Conservation (phyloP, 179 eudicot genomes). For the Gypsophila paniculata region DNA sequence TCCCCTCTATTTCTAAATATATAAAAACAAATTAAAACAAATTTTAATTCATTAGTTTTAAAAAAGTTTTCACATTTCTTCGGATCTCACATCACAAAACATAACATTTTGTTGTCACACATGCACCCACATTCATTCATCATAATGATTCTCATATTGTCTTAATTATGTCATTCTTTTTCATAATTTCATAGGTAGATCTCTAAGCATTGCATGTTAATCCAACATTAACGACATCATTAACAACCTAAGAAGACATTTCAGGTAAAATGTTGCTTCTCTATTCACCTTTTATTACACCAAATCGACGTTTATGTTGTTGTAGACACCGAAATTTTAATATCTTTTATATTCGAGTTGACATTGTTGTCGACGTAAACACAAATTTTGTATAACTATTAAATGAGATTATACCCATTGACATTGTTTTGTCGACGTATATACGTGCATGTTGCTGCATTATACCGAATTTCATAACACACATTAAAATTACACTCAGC, state of each 20-base stretch:
- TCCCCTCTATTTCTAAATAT: conserved; percentile 2
- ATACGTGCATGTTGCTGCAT: conserved; percentile 6
- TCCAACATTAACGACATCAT: conserved; percentile 10
- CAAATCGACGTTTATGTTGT: no score
- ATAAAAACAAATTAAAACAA: neutral
- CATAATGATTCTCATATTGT: neutral
- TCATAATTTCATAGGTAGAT: neutral
- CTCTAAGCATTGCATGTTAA: conserved; percentile 5
- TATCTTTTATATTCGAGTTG: no score
- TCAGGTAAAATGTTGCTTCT: conserved; percentile 17
- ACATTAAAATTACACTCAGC: no score
- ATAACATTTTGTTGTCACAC: neutral
- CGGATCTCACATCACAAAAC: conserved; percentile 21
- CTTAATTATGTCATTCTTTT: neutral
- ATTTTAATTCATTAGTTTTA: neutral
- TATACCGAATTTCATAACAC: neutral
- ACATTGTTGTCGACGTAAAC: no score
- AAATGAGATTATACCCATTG: neutral
- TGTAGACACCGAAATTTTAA: no score
- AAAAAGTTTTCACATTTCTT: conserved; percentile 17
- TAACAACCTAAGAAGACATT: neutral
- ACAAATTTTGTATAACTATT: no score
- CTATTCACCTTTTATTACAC: no score
- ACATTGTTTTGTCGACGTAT: neutral
- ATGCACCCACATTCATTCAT: neutral